Conservation (phyloP, 2,329 filamentous ascomycete species). For the Neurospora sp. region DNA sequence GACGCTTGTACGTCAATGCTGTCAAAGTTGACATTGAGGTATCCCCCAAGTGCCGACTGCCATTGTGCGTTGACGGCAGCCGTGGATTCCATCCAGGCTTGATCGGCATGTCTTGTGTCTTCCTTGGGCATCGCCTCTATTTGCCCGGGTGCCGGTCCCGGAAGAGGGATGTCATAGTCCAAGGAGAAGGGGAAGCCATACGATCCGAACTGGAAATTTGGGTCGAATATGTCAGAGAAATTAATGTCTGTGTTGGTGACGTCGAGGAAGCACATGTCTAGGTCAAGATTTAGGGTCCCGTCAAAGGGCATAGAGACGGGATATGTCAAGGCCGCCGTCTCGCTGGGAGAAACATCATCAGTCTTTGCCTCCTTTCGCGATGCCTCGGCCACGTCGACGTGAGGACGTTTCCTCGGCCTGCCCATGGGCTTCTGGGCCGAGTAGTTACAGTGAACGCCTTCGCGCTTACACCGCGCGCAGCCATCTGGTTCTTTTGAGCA, state of each 20-base stretch:
- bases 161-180: not conserved
- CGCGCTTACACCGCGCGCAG: constrained; percentile 47
- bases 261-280: constrained; percentile 27
- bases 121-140: not conserved
- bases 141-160: not conserved
- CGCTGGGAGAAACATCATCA: not conserved
- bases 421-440: constrained; percentile 59
- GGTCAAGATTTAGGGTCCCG: constrained; percentile 18
- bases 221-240: constrained; percentile 28
- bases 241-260: constrained; percentile 21
- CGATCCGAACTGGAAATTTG: constrained; percentile 12
- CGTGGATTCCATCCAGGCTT: not conserved
- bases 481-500: constrained; percentile 53
- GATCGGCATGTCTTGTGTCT: not conserved
- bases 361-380: not conserved
- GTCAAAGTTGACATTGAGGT: not conserved
- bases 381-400: constrained; percentile 20
- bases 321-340: not conserved
- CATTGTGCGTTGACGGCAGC: not conserved
- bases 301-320: constrained; percentile 12
- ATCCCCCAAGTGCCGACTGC: not conserved
- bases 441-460: constrained; percentile 49
- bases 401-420: constrained; percentile 47
- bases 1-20: not conserved
- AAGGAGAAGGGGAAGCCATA: not conserved